Percentiles rank a stretch among this genome's conserved stretches.
phyloP scores from a whole-genome alignment of 148 eudicot genomes.

The Spergularia marina region DNA sequence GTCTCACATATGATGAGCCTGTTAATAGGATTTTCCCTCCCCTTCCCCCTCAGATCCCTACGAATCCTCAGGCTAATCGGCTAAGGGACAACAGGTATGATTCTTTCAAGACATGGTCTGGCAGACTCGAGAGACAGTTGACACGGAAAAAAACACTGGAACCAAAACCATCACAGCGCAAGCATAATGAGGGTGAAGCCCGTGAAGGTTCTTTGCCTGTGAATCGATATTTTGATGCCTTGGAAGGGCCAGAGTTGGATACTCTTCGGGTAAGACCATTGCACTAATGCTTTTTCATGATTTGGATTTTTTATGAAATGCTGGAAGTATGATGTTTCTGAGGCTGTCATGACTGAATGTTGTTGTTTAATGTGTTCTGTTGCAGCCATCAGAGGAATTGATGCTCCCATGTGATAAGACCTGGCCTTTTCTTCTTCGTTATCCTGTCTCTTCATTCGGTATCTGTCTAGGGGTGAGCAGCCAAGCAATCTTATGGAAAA shows the following conservation, averaged over 20 bases:
- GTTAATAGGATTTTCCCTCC: conserved; percentile 21
- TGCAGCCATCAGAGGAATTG: conserved; percentile 72
- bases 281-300: neutral
- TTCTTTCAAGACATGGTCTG: conserved; percentile 87
- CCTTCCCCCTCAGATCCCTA: conserved; percentile 23
- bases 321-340: neutral
- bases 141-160: conserved; percentile 50
- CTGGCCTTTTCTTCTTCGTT: conserved; percentile 95
- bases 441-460: conserved; percentile 73
- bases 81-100: conserved; percentile 56
- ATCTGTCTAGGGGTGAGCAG: conserved; percentile 88
- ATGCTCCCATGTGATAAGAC: conserved; percentile 74
- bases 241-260: conserved; percentile 88
- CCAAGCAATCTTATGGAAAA: conserved; percentile 87
- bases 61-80: conserved; percentile 29
- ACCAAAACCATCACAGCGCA: conserved; percentile 25
- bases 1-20: conserved; percentile 26
- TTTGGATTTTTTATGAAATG: neutral
- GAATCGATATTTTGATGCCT: conserved; percentile 79
- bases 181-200: conserved; percentile 12
- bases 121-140: conserved; percentile 68
- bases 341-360: neutral
- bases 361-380: conserved; percentile 10
- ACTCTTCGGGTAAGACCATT: conserved; percentile 56
- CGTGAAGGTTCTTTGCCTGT: conserved; percentile 48